A percentile compares a stretch with the other conserved stretches of the same genome.
Evolutionary conservation across 192 early-diverging fungal species (phyloP).

Genomic region (Gryganskiella cystojenkinii): DNA sequence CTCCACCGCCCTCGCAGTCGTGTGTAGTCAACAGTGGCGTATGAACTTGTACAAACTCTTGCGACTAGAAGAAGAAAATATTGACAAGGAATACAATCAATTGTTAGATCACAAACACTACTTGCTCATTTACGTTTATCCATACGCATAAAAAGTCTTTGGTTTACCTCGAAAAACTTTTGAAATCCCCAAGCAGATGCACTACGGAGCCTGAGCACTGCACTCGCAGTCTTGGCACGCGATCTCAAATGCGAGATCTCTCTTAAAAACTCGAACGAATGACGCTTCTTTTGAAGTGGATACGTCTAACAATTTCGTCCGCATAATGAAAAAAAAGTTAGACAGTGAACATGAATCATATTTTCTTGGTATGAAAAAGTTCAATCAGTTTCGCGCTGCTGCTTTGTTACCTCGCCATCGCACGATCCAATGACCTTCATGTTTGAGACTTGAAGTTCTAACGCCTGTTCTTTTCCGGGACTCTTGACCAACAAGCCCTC

Average conservation of each 20-base stretch:
- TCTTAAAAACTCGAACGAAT: conserved; percentile 81
- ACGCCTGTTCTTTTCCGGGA: conserved; percentile 75
- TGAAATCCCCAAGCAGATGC: conserved; percentile 74
- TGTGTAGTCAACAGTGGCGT: conserved; percentile 86
- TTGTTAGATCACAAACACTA: background rate
- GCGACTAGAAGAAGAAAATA: conserved; percentile 50
- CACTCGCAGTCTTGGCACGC: conserved; percentile 77
- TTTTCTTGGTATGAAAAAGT: too few species aligned
- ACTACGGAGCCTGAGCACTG: conserved; percentile 78
- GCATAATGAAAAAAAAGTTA: too few species aligned
- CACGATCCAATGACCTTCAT: conserved; percentile 67
- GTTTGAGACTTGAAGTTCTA: conserved; percentile 72
- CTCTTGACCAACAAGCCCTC: conserved; percentile 73
- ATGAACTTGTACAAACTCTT: conserved; percentile 81
- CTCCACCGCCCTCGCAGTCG: conserved; percentile 93
- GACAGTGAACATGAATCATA: too few species aligned
- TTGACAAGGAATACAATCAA: background rate
- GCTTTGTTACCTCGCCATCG: conserved; percentile 67
- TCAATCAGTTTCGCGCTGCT: too few species aligned
- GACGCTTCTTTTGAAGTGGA: conserved; percentile 88
- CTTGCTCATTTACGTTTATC: too few species aligned
- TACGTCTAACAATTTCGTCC: too few species aligned
- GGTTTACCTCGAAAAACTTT: conserved; percentile 79
- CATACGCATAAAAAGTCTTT: too few species aligned
- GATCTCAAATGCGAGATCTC: conserved; percentile 81